Base-by-base conservation (phyloP, 495 filamentous ascomycete species). In the Trypethelium eluteriae region DNA sequence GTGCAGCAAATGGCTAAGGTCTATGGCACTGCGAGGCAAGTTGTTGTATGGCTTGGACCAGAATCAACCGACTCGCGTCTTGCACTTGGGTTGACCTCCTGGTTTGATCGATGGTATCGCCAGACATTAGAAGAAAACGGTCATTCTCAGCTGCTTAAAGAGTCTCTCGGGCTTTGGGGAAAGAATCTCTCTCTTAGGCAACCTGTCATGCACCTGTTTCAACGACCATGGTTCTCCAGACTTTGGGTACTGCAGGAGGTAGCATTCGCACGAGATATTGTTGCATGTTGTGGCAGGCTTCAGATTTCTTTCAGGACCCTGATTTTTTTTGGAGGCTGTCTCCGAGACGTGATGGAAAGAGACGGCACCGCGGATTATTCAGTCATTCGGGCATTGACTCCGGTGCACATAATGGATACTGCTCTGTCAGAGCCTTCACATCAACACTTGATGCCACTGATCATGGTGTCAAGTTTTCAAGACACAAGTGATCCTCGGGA, bases 1-100 rank as follows among this genome's bases (percentile, higher is more conserved):
- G 69, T 77, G 36, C 32, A 47, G 12, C 65, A 70, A 38, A 78
- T 78, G 74, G 41, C 64, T 18, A 46, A 53, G 14, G 70, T 76
- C 35, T 78, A 64, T 35, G 46, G 59, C 12, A n/a, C 39, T 16
- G 68, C 68, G 44, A 38, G 16, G 0, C 2, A 46, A 39, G 68
- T 70, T 11, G 32, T 70, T 14, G 59, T 39, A 10, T 70, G 68
- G 68, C 65, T 70, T 36, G 68, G 68, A 74, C 63, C 59, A 69
- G 44, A 65, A 61, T 61, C 56, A 16, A 46, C 7, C 41, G 16
- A 7, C 41, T 46, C 41, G 41, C 16, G 9, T 16, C 41, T 46
- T 46, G 41, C 41, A 7, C 7, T 46, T 16, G 16, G 1, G 9
- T 9, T 16, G 16, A 16, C 41, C 16, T 16, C 16, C 1, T 16